A percentile compares a stretch with the other conserved stretches of the same genome.
These are phyloP conservation scores for Sporormia fimetaria DNA, from an alignment of 495 filamentous ascomycete species.

Conservation along the genomic window DNA sequence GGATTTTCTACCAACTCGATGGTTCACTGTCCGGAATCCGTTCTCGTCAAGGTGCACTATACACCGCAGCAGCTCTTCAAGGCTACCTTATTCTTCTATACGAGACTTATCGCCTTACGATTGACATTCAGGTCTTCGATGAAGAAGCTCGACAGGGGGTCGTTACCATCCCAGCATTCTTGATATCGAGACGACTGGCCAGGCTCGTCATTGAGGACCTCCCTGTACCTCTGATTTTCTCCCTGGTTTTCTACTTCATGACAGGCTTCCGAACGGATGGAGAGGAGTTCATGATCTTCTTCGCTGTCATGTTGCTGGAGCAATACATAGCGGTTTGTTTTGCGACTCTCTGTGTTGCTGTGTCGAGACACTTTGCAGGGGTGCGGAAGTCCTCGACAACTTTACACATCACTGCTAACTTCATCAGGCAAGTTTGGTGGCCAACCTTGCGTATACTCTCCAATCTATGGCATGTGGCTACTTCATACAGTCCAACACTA, in stretches of 20 bases:
- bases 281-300: constrained; percentile 56
- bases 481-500: constrained; percentile 58
- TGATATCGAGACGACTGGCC: constrained; percentile 54
- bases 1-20: constrained; percentile 54
- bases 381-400: constrained; percentile 32
- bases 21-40: constrained; percentile 51
- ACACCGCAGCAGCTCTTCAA: constrained; percentile 54
- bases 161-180: constrained; percentile 52
- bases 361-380: constrained; percentile 50
- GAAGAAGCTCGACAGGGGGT: constrained; percentile 60
- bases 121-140: constrained; percentile 63
- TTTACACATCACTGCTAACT: not conserved
- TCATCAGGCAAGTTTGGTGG: constrained; percentile 39
- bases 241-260: constrained; percentile 64
- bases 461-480: constrained; percentile 61
- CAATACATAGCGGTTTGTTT: constrained; percentile 43
- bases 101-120: constrained; percentile 57
- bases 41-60: constrained; percentile 56
- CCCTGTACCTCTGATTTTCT: constrained; percentile 55
- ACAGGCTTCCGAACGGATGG: constrained; percentile 52
- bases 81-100: constrained; percentile 63
- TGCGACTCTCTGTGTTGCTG: constrained; percentile 39
- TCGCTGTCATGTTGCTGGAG: constrained; percentile 47
- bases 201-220: constrained; percentile 56
- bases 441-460: constrained; percentile 57